Conservation (phyloP, 768 basidiomycete genomes). For the Pleurotus eryngii region DNA sequence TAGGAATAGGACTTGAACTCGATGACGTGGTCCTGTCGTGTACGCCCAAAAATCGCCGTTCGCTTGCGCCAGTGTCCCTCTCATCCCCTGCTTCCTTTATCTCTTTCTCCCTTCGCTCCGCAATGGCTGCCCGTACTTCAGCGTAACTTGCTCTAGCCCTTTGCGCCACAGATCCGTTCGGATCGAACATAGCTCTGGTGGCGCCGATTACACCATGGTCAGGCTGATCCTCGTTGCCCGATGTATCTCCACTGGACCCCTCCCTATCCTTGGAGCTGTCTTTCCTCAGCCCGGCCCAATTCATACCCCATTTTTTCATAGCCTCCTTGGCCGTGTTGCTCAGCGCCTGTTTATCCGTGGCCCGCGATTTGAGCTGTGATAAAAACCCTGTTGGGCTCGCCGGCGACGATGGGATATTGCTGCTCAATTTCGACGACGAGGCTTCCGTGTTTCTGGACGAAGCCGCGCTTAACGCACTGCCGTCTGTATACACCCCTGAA, state of each 20-base stretch:
- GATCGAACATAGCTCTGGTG: slow-evolving; percentile 20
- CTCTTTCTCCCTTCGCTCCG: slow-evolving; percentile 55
- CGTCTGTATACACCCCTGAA: slow-evolving; percentile 1
- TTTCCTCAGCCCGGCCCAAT: slow-evolving; percentile 67
- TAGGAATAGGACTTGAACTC: slow-evolving; percentile 17
- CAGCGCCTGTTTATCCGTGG: slow-evolving; percentile 80
- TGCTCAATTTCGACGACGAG: neutral
- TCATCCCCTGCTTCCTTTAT: slow-evolving; percentile 12
- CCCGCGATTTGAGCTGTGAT: slow-evolving; percentile 72
- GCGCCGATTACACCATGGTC: slow-evolving; percentile 39
- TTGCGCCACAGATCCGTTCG: slow-evolving; percentile 24
- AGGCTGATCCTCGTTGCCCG: slow-evolving; percentile 34
- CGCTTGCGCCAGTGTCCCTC: slow-evolving; percentile 16
- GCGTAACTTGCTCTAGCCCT: slow-evolving; percentile 61
- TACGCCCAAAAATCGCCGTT: slow-evolving; percentile 12
- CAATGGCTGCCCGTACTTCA: slow-evolving; percentile 74
- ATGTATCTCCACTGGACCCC: slow-evolving; percentile 11
- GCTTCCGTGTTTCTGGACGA: slow-evolving; percentile 1
- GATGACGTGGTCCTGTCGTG: neutral
- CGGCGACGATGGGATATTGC: slow-evolving; percentile 29
- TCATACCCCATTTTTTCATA: slow-evolving; percentile 90
- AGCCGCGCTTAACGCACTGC: slow-evolving; percentile 3
- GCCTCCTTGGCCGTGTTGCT: slow-evolving; percentile 84
- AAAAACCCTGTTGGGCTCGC: slow-evolving; percentile 63
- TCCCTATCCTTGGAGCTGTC: slow-evolving; percentile 31